Percentiles rank a stretch among this genome's conserved stretches.
Evolutionary conservation across 345 rosid species (phyloP).

Genomic region (Eucalyptus sp.): DNA sequence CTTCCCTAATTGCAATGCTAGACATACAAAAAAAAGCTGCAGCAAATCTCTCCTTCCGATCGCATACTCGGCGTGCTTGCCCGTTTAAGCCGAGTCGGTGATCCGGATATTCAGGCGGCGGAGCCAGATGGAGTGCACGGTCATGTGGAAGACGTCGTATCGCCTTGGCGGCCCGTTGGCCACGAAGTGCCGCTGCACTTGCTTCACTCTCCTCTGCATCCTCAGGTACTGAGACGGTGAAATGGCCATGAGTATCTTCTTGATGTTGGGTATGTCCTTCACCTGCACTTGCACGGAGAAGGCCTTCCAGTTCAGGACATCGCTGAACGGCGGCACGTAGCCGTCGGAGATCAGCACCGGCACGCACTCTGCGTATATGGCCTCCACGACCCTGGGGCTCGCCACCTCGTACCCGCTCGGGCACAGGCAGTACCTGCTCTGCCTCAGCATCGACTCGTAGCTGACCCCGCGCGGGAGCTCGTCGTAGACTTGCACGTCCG

Average conservation of each 20-base stretch:
- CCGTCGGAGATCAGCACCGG: slow-evolving; percentile 48
- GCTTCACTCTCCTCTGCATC: slow-evolving; percentile 23
- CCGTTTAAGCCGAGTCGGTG: background rate
- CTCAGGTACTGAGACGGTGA: slow-evolving; percentile 13
- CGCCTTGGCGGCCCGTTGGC: slow-evolving; percentile 14
- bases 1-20: background rate
- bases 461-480: slow-evolving; percentile 20
- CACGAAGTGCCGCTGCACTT: slow-evolving; percentile 30
- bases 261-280: slow-evolving; percentile 27
- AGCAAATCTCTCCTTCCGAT: background rate
- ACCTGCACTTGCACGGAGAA: slow-evolving; percentile 36
- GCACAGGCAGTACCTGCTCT: slow-evolving; percentile 51
- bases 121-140: slow-evolving; percentile 28
- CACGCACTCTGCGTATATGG: slow-evolving; percentile 52
- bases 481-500: slow-evolving; percentile 45
- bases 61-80: background rate
- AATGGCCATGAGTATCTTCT: slow-evolving; percentile 19
- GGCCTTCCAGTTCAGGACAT: slow-evolving; percentile 52
- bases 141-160: slow-evolving; percentile 26
- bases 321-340: slow-evolving; percentile 43
- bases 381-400: slow-evolving; percentile 51
- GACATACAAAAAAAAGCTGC: background rate
- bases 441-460: slow-evolving; percentile 37
- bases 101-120: slow-evolving; percentile 19
- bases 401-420: slow-evolving; percentile 54